Base-by-base conservation (phyloP, 2,329 filamentous ascomycete genomes). In the Rutstroemia sp. region DNA sequence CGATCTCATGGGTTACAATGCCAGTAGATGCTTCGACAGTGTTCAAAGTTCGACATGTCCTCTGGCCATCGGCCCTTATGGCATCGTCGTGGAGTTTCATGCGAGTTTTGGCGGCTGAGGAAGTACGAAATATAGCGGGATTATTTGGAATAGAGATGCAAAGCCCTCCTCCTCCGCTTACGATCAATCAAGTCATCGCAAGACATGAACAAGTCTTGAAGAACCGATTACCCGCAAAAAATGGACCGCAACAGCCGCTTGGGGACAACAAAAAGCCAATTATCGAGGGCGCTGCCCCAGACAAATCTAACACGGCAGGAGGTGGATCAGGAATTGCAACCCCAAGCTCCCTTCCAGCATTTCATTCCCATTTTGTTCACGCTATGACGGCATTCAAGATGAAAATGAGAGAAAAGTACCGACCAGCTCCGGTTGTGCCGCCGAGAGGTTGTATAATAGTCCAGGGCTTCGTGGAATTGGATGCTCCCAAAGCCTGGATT, bases 21-120 rank as follows among this genome's bases (percentile, higher is more conserved):
- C 73, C 73, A 0, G 75, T 83, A 42, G 79, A 83, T 34, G 71
- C 77, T 2, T 58, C 69, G 3, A 72, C 72, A 0, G 79, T 76
- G 19, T 70, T 73, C 55, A 70, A 73, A 53, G 66, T 80, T 12
- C 69, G 74, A 42, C 75, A 76, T n/a, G 72, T 74, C 2, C 68
- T 84, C 3, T 82, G 77, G 71, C 82, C 82, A 2, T 74, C 73
- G 42, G 75, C 79, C 2, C 65, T 83, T 2, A 73, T 76, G 5
- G 58, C 76, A 49, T 77, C 80, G 0, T 70, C 74, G 2, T 82
- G 78, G 75, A 76, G 73, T 1, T 81, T 83, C 60, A 65, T 75
- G 8, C 76, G 73, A 38, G 75, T 75, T 1, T 66, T 83, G 5
- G 64, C 75, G 21, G 73, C 72, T 52, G 75, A 80, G 16, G 68